A percentile compares a stretch with the other conserved stretches of the same genome.
Evolutionary conservation across 768 basidiomycete species (phyloP).

Genomic region (Favolaschia claudopus): DNA sequence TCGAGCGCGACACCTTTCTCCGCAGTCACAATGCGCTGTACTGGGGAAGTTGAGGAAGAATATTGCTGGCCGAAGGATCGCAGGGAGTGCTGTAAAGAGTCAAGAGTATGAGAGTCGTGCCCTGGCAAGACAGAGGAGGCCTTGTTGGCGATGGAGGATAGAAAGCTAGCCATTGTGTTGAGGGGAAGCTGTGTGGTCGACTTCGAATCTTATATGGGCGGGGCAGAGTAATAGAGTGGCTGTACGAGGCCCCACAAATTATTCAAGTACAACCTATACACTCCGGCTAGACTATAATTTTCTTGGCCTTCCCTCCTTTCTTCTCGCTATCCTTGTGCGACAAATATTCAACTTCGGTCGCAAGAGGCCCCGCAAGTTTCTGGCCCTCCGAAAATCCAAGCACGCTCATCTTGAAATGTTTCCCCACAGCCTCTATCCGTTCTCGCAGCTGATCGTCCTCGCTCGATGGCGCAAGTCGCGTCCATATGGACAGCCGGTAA

Average conservation of each 20-base stretch:
- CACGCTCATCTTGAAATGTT: slow-evolving; percentile 91
- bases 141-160: slow-evolving; percentile 77
- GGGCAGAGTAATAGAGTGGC: slow-evolving; percentile 18
- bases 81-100: slow-evolving; percentile 74
- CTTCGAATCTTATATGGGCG: slow-evolving; percentile 27
- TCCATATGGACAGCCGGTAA: slow-evolving; percentile 98
- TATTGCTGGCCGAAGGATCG: slow-evolving; percentile 80
- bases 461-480: slow-evolving; percentile 75
- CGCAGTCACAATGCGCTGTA: slow-evolving; percentile 82
- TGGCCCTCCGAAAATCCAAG: slow-evolving; percentile 81
- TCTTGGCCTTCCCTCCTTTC: slow-evolving; percentile 86
- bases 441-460: slow-evolving; percentile 71
- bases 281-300: slow-evolving; percentile 67
- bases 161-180: slow-evolving; percentile 64
- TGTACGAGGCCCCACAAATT: slow-evolving; percentile 12
- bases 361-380: slow-evolving; percentile 83
- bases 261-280: slow-evolving; percentile 11
- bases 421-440: slow-evolving; percentile 84
- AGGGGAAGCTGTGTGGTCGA: slow-evolving; percentile 14
- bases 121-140: slow-evolving; percentile 61
- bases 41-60: slow-evolving; percentile 65
- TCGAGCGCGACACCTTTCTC: slow-evolving; percentile 83
- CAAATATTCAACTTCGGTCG: slow-evolving; percentile 94
- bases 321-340: slow-evolving; percentile 96
- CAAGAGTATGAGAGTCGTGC: slow-evolving; percentile 63